Conservation (phyloP, 2,329 filamentous ascomycete species). For the Calonectria ilicicola region DNA sequence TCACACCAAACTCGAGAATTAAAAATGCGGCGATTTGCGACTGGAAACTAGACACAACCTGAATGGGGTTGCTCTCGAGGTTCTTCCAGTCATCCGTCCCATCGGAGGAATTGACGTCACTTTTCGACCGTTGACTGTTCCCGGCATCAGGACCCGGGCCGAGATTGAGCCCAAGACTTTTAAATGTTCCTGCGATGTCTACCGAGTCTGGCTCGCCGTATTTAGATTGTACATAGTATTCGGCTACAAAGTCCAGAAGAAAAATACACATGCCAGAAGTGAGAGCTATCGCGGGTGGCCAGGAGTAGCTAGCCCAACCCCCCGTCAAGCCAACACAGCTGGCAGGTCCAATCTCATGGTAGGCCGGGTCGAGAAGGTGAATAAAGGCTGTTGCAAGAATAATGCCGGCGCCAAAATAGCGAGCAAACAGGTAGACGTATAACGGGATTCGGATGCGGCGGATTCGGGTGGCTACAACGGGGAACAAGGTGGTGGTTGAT, state of each 20-base stretch:
- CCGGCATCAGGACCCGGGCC: too few species aligned
- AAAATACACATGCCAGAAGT: slow-evolving; percentile 62
- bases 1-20: slow-evolving; percentile 69
- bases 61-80: background rate
- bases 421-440: slow-evolving; percentile 77
- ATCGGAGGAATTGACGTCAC: background rate
- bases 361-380: slow-evolving; percentile 60
- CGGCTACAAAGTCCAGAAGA: slow-evolving; percentile 61
- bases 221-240: slow-evolving; percentile 51
- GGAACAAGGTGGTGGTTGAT: slow-evolving; percentile 71
- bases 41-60: background rate
- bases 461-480: slow-evolving; percentile 72
- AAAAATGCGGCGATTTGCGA: slow-evolving; percentile 58
- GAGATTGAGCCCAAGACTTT: background rate
- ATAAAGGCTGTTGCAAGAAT: slow-evolving; percentile 85
- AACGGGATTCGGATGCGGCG: slow-evolving; percentile 66
- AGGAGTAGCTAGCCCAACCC: slow-evolving; percentile 62
- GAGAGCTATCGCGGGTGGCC: slow-evolving; percentile 64
- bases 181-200: background rate
- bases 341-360: slow-evolving; percentile 46
- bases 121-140: background rate
- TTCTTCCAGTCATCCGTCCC: background rate
- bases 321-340: slow-evolving; percentile 60
- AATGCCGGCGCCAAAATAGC: slow-evolving; percentile 82
- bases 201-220: too few species aligned